phyloP scores from a whole-genome alignment of 164 flowering plant species.

The Vitis riparia region DNA sequence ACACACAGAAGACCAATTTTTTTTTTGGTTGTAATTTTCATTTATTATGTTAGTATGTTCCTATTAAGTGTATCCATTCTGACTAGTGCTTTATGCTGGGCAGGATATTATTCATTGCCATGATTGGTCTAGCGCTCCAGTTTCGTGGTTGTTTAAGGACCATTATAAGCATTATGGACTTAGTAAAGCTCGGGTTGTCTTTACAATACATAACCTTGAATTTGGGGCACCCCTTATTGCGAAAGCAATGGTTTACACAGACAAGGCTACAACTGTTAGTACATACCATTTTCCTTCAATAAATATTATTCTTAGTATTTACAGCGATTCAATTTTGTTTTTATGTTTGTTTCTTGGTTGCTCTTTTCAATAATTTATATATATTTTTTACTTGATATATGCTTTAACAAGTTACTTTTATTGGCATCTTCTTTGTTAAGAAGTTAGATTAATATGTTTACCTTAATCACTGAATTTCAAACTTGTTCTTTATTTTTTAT shows the following conservation, averaged over 20 bases:
- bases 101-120: conserved; percentile 99
- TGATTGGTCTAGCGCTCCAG: conserved; percentile 99
- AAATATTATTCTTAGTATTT: neutral
- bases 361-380: too few relatives aligned
- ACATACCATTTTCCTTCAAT: neutral
- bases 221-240: conserved; percentile 77
- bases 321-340: neutral
- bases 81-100: neutral
- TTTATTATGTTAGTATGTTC: neutral
- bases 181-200: conserved; percentile 81
- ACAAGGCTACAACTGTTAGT: conserved; percentile 96
- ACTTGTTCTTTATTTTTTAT: too few relatives aligned
- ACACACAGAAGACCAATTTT: neutral
- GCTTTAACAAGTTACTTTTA: too few relatives aligned
- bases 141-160: conserved; percentile 92
- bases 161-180: conserved; percentile 86
- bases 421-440: too few relatives aligned
- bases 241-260: conserved; percentile 77
- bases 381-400: too few relatives aligned
- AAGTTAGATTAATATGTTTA: too few relatives aligned
- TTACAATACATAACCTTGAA: conserved; percentile 98
- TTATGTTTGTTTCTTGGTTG: neutral
- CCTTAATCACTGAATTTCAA: too few relatives aligned
- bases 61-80: neutral
- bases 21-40: neutral